A percentile compares a stretch with the other conserved stretches of the same genome.
These are phyloP conservation scores for Chamaecrista fasciculata DNA, from an alignment of 306 rosid genomes.

Conservation along the genomic window DNA sequence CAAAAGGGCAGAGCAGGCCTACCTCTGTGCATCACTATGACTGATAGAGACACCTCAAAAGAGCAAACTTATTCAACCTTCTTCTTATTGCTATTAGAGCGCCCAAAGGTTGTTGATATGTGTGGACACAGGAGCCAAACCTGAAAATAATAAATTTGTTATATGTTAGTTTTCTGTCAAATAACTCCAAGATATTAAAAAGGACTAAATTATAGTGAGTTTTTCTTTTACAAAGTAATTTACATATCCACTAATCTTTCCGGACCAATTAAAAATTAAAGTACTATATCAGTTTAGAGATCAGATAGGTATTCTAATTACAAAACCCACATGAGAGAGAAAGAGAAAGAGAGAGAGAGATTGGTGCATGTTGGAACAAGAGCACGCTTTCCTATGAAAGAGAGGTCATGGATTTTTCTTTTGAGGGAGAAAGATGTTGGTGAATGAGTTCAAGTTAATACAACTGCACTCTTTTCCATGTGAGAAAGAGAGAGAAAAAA, in stretches of 20 bases:
- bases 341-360: conserved; percentile 19
- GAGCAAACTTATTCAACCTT: conserved; percentile 20
- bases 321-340: neutral
- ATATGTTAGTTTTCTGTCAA: too few relatives aligned
- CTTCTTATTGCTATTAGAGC: conserved; percentile 20
- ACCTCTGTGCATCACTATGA: conserved; percentile 39
- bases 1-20: conserved; percentile 39
- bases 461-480: conserved; percentile 80
- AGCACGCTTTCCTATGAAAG: conserved; percentile 60
- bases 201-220: too few relatives aligned
- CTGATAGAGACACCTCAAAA: conserved; percentile 55
- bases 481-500: neutral
- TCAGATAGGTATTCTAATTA: neutral
- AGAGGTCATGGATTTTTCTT: conserved; percentile 39
- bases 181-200: too few relatives aligned
- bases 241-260: too few relatives aligned
- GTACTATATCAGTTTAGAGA: too few relatives aligned
- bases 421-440: conserved; percentile 27
- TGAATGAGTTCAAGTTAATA: conserved; percentile 42
- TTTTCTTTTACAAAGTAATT: too few relatives aligned
- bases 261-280: too few relatives aligned
- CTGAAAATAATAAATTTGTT: neutral
- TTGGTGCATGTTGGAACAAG: conserved; percentile 34
- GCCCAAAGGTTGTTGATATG: neutral
- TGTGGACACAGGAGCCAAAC: conserved; percentile 24